A percentile compares a stretch with the other conserved stretches of the same genome.
Evolutionary conservation across 352 stramenopile species (phyloP).

Genomic region (Globisporangium nagaii): DNA sequence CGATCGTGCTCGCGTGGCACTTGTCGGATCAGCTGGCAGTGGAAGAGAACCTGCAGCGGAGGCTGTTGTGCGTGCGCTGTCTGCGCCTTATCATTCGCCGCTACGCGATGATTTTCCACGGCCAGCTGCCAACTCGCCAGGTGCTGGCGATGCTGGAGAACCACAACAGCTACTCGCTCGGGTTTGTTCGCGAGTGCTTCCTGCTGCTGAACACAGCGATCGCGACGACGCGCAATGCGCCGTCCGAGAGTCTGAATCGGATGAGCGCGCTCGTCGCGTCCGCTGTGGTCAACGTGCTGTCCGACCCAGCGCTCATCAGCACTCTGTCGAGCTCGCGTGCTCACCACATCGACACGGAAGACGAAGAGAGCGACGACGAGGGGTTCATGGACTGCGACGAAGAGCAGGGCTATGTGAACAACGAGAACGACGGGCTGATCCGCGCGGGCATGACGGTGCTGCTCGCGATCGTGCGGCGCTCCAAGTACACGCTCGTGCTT

Average conservation of each 20-base stretch:
- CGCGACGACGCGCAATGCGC: constrained; percentile 52
- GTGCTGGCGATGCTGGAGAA: constrained; percentile 59
- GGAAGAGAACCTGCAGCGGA: constrained; percentile 54
- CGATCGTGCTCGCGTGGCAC: constrained; percentile 75
- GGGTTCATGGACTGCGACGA: constrained; percentile 47
- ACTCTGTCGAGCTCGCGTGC: constrained; percentile 28
- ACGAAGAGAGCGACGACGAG: constrained; percentile 27
- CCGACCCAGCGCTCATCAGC: constrained; percentile 46
- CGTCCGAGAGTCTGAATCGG: constrained; percentile 59
- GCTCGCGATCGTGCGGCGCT: constrained; percentile 59
- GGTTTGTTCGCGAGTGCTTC: constrained; percentile 73
- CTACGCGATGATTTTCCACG: constrained; percentile 78
- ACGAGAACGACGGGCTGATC: constrained; percentile 59
- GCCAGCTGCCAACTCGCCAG: constrained; percentile 54
- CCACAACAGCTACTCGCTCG: constrained; percentile 33
- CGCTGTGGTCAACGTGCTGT: constrained; percentile 54
- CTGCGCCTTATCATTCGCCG: constrained; percentile 64
- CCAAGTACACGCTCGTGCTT: constrained; percentile 61
- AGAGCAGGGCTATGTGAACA: constrained; percentile 52
- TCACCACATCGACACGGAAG: constrained; percentile 16
- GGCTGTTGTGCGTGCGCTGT: constrained; percentile 55
- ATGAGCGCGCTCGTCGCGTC: constrained; percentile 39
- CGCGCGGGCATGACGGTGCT: constrained; percentile 63
- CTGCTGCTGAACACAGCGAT: constrained; percentile 71
- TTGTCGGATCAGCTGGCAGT: constrained; percentile 65